Conservation (phyloP, 2,329 filamentous ascomycete species). For the Diaporthe eres region DNA sequence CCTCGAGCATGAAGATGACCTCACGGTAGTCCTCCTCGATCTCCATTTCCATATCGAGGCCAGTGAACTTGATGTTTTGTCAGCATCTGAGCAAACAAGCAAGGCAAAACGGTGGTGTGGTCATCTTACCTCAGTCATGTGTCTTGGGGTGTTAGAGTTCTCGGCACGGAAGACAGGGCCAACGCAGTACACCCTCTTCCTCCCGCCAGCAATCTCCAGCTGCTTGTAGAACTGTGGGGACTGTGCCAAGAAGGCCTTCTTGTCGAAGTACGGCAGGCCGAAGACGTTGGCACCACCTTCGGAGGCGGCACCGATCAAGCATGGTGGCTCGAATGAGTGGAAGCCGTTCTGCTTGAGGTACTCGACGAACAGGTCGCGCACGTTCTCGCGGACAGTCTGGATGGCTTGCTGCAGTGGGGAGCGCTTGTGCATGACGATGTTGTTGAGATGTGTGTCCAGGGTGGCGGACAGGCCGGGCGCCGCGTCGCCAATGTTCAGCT, state of each 20-base stretch:
- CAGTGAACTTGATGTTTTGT: slow-evolving; percentile 72
- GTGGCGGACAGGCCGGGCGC: slow-evolving; percentile 75
- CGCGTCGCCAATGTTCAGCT: slow-evolving; percentile 54
- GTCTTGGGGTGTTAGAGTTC: slow-evolving; percentile 85
- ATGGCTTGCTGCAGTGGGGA: slow-evolving; percentile 93
- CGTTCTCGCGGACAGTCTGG: slow-evolving; percentile 51
- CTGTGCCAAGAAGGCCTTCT: slow-evolving; percentile 84
- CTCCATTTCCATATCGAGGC: slow-evolving; percentile 92
- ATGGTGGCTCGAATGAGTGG: slow-evolving; percentile 89
- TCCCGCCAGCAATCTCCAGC: slow-evolving; percentile 83
- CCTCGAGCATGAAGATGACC: slow-evolving; percentile 79
- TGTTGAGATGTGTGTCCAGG: slow-evolving; percentile 88
- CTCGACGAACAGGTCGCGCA: slow-evolving; percentile 56
- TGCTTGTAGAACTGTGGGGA: slow-evolving; percentile 92
- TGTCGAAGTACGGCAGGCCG: slow-evolving; percentile 88
- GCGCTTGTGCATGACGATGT: slow-evolving; percentile 92
- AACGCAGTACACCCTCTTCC: slow-evolving; percentile 83
- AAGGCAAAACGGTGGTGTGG: too few species aligned
- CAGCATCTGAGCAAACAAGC: not conserved
- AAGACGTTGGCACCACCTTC: slow-evolving; percentile 97
- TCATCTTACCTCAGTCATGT: slow-evolving; percentile 79
- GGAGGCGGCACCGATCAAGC: slow-evolving; percentile 88
- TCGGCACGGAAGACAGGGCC: slow-evolving; percentile 90
- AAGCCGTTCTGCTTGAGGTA: slow-evolving; percentile 84
- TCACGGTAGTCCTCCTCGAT: slow-evolving; percentile 85